Evolutionary conservation across 2,329 filamentous ascomycete species (phyloP).

Genomic region (Colletotrichum liaoningense): DNA sequence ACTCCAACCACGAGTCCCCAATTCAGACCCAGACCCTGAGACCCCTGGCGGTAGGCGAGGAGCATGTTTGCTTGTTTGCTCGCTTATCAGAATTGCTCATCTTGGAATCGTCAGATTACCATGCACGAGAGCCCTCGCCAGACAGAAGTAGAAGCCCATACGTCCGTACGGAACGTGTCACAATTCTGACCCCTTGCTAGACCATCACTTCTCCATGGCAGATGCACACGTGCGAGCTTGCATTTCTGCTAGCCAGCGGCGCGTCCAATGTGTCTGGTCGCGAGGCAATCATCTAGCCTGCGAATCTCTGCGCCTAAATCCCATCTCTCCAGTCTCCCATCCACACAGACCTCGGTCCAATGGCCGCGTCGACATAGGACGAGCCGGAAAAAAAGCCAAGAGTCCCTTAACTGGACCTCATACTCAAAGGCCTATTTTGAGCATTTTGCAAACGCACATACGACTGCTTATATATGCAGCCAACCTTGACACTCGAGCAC

Average conservation of each 20-base stretch:
- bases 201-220: not conserved
- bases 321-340: slow-evolving; percentile 8
- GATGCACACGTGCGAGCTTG: not conserved
- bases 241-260: not conserved
- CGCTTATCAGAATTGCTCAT: not conserved
- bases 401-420: slow-evolving; percentile 2
- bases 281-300: not conserved
- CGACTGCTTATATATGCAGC: not conserved
- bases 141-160: slow-evolving; percentile 8
- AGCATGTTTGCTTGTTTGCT: slow-evolving; percentile 17
- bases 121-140: not conserved
- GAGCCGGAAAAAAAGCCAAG: slow-evolving; percentile 22
- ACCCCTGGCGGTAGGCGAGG: not conserved
- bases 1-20: not conserved
- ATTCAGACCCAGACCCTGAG: not conserved
- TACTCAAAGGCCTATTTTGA: not conserved
- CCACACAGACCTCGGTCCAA: slow-evolving; percentile 15
- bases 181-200: not conserved
- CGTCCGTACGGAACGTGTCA: slow-evolving; percentile 18
- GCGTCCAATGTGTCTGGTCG: not conserved
- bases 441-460: not conserved
- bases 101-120: slow-evolving; percentile 10
- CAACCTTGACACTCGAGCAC: slow-evolving; percentile 9
- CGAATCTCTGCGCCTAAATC: not conserved
- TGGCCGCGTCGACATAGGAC: slow-evolving; percentile 18